Base-by-base conservation (phyloP, 2,329 filamentous ascomycete genomes). In the Colletotrichum endophyticum region DNA sequence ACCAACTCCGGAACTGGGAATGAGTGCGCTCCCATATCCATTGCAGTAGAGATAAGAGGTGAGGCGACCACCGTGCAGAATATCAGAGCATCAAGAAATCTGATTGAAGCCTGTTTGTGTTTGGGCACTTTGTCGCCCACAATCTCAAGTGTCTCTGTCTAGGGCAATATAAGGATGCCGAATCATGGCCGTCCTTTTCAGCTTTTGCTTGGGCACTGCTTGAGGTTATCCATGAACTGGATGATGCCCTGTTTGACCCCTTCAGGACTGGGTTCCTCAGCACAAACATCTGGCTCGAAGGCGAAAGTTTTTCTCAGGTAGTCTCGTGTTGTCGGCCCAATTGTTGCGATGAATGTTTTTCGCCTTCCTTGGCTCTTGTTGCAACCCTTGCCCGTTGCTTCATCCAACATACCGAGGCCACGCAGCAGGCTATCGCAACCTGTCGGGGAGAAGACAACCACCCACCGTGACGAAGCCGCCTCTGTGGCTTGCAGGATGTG, bases 321-420 rank as follows among this genome's bases (percentile, higher is more conserved):
- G 79, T 96, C 92, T 78, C 93, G 90, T 13, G 97, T 99, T 22
- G 97, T 99, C 15, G 97, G 96, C 1, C 97, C 97, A 84, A 99
- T 99, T 0, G 96, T 98, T 16, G 94, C 95, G 77, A 99, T 88
- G 78, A 91, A 92, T 1, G 92, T 94, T 67, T 84, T 88, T 12
- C 85, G 85, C 5, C 75, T 78, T 15, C 68, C 80, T 13, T 34
- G 13, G 7, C 79, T 71, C 13, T 70, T 81, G 34, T 78, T 79
- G 39, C 81, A 81, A 25, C 82, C 85, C 80, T 83, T 88, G 25
- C 86, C 86, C 1, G 87, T 89, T 22, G 82, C 81, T 7, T 84
- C 81, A 72, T 92, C 89, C 22, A 93, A 81, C 79, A 90, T 79
- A 4, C 87, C 89, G 68, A 94, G 81, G 3, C 86, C 87, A 8